Conservation (phyloP, 73 alveolate genomes). For the Effrenium voratum region DNA sequence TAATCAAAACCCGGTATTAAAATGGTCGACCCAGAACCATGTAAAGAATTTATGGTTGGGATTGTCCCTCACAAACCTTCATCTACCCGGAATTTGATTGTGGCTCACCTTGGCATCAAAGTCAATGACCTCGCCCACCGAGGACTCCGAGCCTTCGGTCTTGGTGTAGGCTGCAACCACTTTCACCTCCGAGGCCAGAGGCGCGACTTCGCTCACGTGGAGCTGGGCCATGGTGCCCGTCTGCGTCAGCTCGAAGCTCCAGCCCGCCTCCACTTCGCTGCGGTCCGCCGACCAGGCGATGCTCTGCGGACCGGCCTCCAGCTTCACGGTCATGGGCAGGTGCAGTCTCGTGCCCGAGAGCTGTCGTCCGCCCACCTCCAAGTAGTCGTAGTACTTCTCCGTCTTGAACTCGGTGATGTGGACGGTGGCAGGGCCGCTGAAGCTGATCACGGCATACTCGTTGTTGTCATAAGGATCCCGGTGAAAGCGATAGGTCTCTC, state of each 20-base stretch:
- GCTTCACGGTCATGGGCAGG: constrained; percentile 50
- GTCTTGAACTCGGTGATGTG: constrained; percentile 62
- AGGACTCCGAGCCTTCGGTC: constrained; percentile 18
- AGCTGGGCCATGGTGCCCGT: constrained; percentile 38
- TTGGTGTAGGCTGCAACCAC: constrained; percentile 55
- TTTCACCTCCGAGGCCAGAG: constrained; percentile 14
- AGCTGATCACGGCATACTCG: constrained; percentile 49
- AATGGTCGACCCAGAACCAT: no score
- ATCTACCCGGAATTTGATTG: no score
- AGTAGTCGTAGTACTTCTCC: constrained; percentile 75
- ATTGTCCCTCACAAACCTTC: no score
- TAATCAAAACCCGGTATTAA: no score
- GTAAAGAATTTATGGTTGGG: no score
- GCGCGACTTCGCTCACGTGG: neutral
- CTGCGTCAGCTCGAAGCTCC: constrained; percentile 39
- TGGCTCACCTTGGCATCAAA: no score
- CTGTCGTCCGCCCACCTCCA: constrained; percentile 62
- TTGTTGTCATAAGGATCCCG: constrained; percentile 52
- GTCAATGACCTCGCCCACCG: neutral
- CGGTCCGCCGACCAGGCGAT: constrained; percentile 87
- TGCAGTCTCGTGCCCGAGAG: constrained; percentile 53
- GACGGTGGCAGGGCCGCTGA: constrained; percentile 76
- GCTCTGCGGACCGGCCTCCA: constrained; percentile 55
- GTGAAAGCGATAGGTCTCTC: constrained; percentile 29
- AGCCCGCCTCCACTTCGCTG: constrained; percentile 43